Percentiles rank a stretch among this genome's conserved stretches.
These are phyloP conservation scores for Epichloe sp. DNA, from an alignment of 2,329 filamentous ascomycete species.

Conservation along the genomic window DNA sequence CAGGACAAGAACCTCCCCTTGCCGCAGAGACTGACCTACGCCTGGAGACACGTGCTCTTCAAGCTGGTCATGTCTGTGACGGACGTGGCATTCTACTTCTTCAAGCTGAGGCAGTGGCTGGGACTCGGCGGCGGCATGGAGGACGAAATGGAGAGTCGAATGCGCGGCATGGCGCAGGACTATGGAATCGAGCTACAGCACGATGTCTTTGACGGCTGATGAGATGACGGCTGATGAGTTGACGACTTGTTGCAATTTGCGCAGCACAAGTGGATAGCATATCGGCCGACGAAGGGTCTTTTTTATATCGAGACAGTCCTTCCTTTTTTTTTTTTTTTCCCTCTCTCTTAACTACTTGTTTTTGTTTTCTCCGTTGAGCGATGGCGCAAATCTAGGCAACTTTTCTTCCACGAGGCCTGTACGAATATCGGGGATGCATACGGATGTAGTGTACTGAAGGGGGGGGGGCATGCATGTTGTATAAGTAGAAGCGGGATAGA, in stretches of 20 bases:
- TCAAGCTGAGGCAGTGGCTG: slow-evolving; percentile 62
- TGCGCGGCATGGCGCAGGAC: slow-evolving; percentile 79
- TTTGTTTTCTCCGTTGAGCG: not conserved
- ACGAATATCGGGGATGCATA: not conserved
- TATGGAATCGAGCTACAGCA: slow-evolving; percentile 87
- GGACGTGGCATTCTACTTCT: slow-evolving; percentile 75
- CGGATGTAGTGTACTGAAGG: not conserved
- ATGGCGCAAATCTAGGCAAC: not conserved
- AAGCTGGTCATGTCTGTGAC: slow-evolving; percentile 59
- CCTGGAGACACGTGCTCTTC: slow-evolving; percentile 72
- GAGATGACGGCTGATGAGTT: slow-evolving; percentile 49
- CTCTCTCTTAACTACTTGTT: not conserved
- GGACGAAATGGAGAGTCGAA: slow-evolving; percentile 78
- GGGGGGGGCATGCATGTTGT: no score
- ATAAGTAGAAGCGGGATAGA: no score
- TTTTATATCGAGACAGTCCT: not conserved
- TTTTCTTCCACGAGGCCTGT: not conserved
- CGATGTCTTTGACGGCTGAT: slow-evolving; percentile 70
- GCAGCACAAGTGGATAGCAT: no score
- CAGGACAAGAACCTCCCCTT: slow-evolving; percentile 55
- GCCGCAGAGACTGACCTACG: slow-evolving; percentile 51
- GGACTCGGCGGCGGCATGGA: slow-evolving; percentile 79
- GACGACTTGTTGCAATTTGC: not conserved
- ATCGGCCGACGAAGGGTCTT: no score
- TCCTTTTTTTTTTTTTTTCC: accelerated